phyloP scores from a whole-genome alignment of 768 basidiomycete genomes.

The Leccinum imitatum region DNA sequence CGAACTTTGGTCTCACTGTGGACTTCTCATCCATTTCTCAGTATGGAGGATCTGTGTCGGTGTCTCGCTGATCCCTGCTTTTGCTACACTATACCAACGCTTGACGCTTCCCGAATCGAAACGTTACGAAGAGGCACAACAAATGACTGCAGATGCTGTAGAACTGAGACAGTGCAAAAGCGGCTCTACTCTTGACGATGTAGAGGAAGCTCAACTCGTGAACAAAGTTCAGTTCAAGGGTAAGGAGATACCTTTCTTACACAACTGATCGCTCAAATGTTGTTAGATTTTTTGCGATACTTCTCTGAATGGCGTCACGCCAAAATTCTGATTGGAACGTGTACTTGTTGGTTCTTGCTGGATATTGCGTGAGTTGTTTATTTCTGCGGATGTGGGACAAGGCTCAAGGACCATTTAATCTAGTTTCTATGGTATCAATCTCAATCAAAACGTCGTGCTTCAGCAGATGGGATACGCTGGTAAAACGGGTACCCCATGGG shows the following conservation, averaged over 20 bases:
- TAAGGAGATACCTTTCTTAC: slow-evolving; percentile 12
- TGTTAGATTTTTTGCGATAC: slow-evolving; percentile 59
- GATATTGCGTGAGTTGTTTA: slow-evolving; percentile 55
- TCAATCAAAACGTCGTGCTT: slow-evolving; percentile 78
- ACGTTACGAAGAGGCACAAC: slow-evolving; percentile 47
- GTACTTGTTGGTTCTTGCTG: slow-evolving; percentile 70
- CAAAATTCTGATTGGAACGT: slow-evolving; percentile 67
- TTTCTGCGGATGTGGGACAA: not conserved
- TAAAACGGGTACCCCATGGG: no score
- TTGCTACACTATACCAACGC: slow-evolving; percentile 73
- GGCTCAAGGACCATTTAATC: not conserved
- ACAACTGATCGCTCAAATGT: not conserved
- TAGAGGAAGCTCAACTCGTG: slow-evolving; percentile 20
- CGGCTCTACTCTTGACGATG: not conserved
- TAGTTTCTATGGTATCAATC: slow-evolving; percentile 75
- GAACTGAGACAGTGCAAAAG: slow-evolving; percentile 35
- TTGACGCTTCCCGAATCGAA: slow-evolving; percentile 70
- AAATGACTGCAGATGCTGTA: slow-evolving; percentile 25
- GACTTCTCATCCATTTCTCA: slow-evolving; percentile 15
- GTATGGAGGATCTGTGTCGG: slow-evolving; percentile 79
- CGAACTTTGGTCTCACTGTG: not conserved
- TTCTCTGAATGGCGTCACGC: slow-evolving; percentile 72
- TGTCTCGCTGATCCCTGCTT: slow-evolving; percentile 73
- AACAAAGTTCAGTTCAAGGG: slow-evolving; percentile 56
- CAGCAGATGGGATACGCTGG: slow-evolving; percentile 71